Percentiles rank a stretch among this genome's conserved stretches.
These are phyloP conservation scores for Cladophialophora exuberans DNA, from an alignment of 2,329 filamentous ascomycete genomes.

Conservation along the genomic window DNA sequence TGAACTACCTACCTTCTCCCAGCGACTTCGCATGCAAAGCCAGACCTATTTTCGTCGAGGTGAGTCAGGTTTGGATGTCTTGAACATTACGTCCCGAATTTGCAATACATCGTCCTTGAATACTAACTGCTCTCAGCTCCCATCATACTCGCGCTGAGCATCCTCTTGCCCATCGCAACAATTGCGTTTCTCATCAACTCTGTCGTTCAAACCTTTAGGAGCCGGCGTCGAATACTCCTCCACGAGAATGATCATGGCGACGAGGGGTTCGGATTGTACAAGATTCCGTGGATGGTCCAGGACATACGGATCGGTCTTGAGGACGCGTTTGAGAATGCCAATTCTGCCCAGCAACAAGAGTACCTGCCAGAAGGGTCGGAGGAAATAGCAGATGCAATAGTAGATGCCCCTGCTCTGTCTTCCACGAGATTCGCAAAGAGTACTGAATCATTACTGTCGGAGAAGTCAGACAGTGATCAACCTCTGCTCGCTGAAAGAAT, in stretches of 20 bases:
- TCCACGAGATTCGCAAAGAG: conserved; percentile 11
- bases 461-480: conserved; percentile 38
- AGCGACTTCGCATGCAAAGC: conserved; percentile 41
- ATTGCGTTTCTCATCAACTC: conserved; percentile 75
- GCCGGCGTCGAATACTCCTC: conserved; percentile 71
- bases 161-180: conserved; percentile 76
- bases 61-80: no score
- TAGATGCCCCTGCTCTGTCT: conserved; percentile 9
- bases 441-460: conserved; percentile 23
- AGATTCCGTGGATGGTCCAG: conserved; percentile 74
- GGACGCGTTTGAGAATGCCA: conserved; percentile 73
- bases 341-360: conserved; percentile 68
- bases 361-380: conserved; percentile 66
- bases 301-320: conserved; percentile 77
- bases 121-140: no score
- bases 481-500: conserved; percentile 25
- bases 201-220: conserved; percentile 74
- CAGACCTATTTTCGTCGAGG: conserved; percentile 51
- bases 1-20: conserved; percentile 40
- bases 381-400: conserved; percentile 43
- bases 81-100: no score
- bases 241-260: conserved; percentile 74
- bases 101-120: no score
- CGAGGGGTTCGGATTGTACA: conserved; percentile 70
- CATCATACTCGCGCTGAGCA: conserved; percentile 63